phyloP scores from a whole-genome alignment of 306 rosid genomes.

The Dalbergia cochinchinensis region DNA sequence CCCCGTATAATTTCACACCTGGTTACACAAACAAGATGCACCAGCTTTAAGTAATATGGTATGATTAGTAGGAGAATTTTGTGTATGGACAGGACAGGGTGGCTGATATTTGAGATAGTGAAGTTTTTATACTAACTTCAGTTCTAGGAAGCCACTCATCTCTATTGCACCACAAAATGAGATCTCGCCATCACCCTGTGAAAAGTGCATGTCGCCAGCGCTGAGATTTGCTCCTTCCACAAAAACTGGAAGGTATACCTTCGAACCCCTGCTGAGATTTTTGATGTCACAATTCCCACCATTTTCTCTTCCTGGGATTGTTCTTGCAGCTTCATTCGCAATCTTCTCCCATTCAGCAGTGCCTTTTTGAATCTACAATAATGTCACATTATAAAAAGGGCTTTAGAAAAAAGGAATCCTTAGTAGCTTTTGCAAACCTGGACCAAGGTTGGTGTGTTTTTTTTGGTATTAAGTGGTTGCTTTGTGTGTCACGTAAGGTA shows the following conservation, averaged over 20 bases:
- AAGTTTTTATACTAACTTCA: conserved; percentile 62
- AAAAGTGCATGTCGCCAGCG: conserved; percentile 94
- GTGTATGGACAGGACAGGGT: too few relatives aligned
- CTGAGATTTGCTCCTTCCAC: conserved; percentile 95
- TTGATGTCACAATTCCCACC: conserved; percentile 98
- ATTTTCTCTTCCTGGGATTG: conserved; percentile 97
- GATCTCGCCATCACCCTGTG: conserved; percentile 94
- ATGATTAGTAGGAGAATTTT: neutral
- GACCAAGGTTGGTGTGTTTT: neutral
- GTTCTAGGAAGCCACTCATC: conserved; percentile 97
- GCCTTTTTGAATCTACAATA: conserved; percentile 66
- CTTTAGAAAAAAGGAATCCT: neutral
- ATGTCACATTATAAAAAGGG: conserved; percentile 1
- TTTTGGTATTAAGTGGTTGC: neutral
- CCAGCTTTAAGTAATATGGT: neutral
- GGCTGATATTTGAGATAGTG: neutral
- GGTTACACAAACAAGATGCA: conserved; percentile 13
- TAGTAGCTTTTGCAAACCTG: conserved; percentile 19
- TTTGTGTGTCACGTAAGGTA: neutral
- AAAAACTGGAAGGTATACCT: conserved; percentile 87
- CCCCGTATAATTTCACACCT: conserved; percentile 90
- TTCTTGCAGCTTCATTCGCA: conserved; percentile 90
- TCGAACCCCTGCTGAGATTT: conserved; percentile 87
- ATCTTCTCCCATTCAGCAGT: conserved; percentile 80
- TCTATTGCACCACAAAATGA: conserved; percentile 95